Evolutionary conservation across 805 yeast species (phyloP), one percentile per base, ranked within the genome.

Genomic region (Candida bentonensis): DNA sequence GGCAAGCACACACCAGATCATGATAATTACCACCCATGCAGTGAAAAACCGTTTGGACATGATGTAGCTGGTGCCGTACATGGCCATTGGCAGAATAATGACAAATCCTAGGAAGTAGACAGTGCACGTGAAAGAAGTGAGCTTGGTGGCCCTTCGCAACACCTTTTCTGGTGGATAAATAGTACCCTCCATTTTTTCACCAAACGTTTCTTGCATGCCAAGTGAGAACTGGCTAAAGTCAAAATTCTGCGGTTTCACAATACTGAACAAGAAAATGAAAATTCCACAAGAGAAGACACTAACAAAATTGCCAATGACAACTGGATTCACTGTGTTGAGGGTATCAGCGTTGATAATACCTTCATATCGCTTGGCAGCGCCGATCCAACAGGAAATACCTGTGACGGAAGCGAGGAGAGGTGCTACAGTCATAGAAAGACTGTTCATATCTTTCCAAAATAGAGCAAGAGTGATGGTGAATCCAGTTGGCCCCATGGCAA

Each of bases 51-150:
- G 62, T 60, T 74, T 78, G 43, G 84, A 75, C 63, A 86, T 87
- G 34, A 86, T 68, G 57, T 86, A 86, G 2, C 73, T 70, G 3
- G 80, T 57, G 25, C 95, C 96, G 59, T 80, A 86, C 92, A 87
- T 80, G 51, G 96, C 95, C 86, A 86, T 82, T 55, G 96, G 96
- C 89, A 92, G 84, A 23, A 86, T 56, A 30, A 87, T 71, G 26
- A 86, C 63, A 41, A 86, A 64, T 40, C 79, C 68, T 5, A 84
- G 52, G 4, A 84, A 76, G 51, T 83, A 68, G 39, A 72, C 63
- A 2, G 74, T 60, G 58, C 88, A 80, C 34, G 82, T 65, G 44
- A 63, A 64, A 28, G 74, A 72, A 1, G 88, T 92, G 34, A 65
- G 63, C 52, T 72, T 78, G 17, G n/a, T 30, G 20, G 20, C 13